Base-by-base conservation (phyloP, 164 flowering plant genomes). In the Magnolia kwangsiensis region DNA sequence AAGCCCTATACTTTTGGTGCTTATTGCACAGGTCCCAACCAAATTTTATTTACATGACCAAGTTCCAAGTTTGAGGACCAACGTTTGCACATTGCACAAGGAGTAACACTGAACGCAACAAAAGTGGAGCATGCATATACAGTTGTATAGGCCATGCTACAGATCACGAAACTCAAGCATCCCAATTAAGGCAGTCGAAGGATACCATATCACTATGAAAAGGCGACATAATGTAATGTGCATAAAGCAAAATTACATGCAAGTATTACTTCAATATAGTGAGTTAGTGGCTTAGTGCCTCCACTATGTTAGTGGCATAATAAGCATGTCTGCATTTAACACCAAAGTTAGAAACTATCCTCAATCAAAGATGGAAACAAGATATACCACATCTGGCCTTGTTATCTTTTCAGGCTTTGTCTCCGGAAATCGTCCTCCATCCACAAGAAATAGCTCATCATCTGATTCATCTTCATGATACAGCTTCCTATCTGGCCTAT, bases 391-490 rank as follows among this genome's bases (percentile, higher is more conserved):
- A 82, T 96, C 98, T 75, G 67, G 71, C 77, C 98, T 88, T 76
- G 78, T 85, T 51, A 90, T 80, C 82, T 76, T 87, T 79, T 92
- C 98, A 37, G 82, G 45, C 66, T 86, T 87, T 27, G 82, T 85
- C 75, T 78, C 81, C 50, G 77, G 50, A 61, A 73, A 37, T 24
- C 78, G 50, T 21, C 80, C 76, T 61, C 80, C 80, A 65, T 72
- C 82, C 68, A 76, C 76, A 74, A 86, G 37, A 77, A 91, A 92
- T 59, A 83, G 79, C 59, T 94, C 98, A 58, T 96, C 99, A 76
- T 94, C 98, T 7, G 92, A 93, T 8, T 91, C 94, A 76, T 96
- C 98, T 31, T 91, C 63, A 78, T 79, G 88, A 78, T 96, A 96
- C 13, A 87, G 99, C 80, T 80, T 88, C 72, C 97, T 82, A 24